These are phyloP conservation scores for Penicillium canescens DNA, from an alignment of 495 filamentous ascomycete species.

Conservation along the genomic window DNA sequence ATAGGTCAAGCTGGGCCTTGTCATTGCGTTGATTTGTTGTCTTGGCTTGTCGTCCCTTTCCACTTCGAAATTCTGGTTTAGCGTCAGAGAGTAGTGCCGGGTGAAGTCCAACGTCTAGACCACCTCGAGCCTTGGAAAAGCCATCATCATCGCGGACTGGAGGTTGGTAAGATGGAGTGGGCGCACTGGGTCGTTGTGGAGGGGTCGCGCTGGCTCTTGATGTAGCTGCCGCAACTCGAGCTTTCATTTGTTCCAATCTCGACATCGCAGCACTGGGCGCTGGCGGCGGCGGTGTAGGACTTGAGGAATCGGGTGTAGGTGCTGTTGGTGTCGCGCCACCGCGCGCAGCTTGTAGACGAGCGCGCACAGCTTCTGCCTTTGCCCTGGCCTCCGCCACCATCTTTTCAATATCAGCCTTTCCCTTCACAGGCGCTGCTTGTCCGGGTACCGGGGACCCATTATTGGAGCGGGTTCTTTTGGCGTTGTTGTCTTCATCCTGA, in stretches of 20 bases:
- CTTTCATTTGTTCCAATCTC: slow-evolving; percentile 69
- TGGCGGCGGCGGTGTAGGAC: slow-evolving; percentile 44
- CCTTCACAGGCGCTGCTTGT: slow-evolving; percentile 33
- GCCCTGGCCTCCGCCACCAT: slow-evolving; percentile 64
- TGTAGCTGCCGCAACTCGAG: slow-evolving; percentile 76
- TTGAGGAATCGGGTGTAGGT: slow-evolving; percentile 27
- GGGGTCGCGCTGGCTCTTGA: slow-evolving; percentile 52
- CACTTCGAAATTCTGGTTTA: slow-evolving; percentile 60
- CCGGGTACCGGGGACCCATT: slow-evolving; percentile 56
- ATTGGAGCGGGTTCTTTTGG: slow-evolving; percentile 60
- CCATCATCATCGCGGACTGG: slow-evolving; percentile 49
- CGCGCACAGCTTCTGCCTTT: slow-evolving; percentile 60
- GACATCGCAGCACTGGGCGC: slow-evolving; percentile 51
- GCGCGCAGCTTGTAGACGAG: slow-evolving; percentile 50
- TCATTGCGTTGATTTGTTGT: slow-evolving; percentile 60
- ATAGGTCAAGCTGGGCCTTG: slow-evolving; percentile 66
- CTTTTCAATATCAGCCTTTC: slow-evolving; percentile 57
- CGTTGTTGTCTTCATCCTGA: slow-evolving; percentile 50
- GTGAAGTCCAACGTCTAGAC: slow-evolving; percentile 86
- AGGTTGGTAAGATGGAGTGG: slow-evolving; percentile 41
- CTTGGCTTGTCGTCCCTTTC: slow-evolving; percentile 57
- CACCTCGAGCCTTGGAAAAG: slow-evolving; percentile 61
- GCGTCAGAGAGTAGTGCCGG: slow-evolving; percentile 80
- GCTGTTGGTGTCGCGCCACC: slow-evolving; percentile 31
- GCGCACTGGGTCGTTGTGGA: slow-evolving; percentile 37